phyloP scores from a whole-genome alignment of 768 basidiomycete species.

The Pisolithus marmoratus region DNA sequence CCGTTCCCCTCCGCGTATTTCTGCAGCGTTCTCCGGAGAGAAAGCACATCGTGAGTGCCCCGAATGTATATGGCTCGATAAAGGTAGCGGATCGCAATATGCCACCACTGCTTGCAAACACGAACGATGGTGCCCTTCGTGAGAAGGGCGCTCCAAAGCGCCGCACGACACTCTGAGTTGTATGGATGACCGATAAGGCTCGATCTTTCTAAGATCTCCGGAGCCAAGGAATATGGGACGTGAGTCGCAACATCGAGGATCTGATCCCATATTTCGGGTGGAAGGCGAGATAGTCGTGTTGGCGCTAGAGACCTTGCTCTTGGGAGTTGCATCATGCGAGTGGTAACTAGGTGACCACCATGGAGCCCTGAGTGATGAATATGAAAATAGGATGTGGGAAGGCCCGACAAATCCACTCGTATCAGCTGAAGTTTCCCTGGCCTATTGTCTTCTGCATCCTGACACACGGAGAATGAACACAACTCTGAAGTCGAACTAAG shows the following conservation, averaged over 20 bases:
- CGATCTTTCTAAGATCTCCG: constrained; percentile 18
- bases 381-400: too few relatives aligned
- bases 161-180: constrained; percentile 1
- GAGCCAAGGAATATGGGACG: constrained; percentile 14
- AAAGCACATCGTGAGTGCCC: constrained; percentile 10
- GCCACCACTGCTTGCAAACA: constrained; percentile 26
- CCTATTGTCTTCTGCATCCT: too few relatives aligned
- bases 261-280: constrained; percentile 21
- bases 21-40: constrained; percentile 12
- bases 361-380: too few relatives aligned
- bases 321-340: too few relatives aligned
- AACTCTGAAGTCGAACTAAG: too few relatives aligned
- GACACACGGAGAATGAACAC: too few relatives aligned
- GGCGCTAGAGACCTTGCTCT: constrained; percentile 11
- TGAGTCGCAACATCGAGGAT: constrained; percentile 18
- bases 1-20: constrained; percentile 8
- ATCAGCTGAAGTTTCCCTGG: too few relatives aligned
- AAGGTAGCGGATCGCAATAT: constrained; percentile 18
- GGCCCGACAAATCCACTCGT: too few relatives aligned
- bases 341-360: too few relatives aligned
- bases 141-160: constrained; percentile 14
- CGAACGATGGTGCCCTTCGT: constrained; percentile 24
- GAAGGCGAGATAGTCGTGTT: constrained; percentile 22
- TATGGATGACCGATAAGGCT: constrained; percentile 5
- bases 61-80: constrained; percentile 20